A percentile compares a stretch with the other conserved stretches of the same genome.
These are phyloP conservation scores for Pythium dissimile DNA, from an alignment of 352 stramenopile genomes.

Conservation along the genomic window DNA sequence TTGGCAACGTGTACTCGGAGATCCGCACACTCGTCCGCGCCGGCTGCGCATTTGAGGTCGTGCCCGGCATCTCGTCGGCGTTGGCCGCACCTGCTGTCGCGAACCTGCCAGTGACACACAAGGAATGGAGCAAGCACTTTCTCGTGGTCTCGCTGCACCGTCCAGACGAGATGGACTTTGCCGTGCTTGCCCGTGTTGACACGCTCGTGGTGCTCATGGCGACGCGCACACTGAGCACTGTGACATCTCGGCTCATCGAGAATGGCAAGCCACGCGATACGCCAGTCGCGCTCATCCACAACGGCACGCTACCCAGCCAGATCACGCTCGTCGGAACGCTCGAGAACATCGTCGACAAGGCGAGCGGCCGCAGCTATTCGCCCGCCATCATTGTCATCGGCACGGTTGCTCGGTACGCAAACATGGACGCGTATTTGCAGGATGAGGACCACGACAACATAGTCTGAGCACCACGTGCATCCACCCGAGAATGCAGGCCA, in stretches of 20 bases:
- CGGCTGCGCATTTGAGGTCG: constrained; percentile 55
- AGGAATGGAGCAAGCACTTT: constrained; percentile 57
- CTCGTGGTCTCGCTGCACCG: constrained; percentile 69
- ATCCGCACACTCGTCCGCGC: constrained; percentile 47
- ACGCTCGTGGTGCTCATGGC: constrained; percentile 62
- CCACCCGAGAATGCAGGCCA: neutral
- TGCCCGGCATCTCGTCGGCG: constrained; percentile 66
- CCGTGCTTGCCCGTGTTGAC: constrained; percentile 39
- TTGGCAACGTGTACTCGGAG: constrained; percentile 69
- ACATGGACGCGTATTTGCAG: constrained; percentile 52
- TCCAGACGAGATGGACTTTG: constrained; percentile 63
- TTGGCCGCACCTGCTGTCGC: constrained; percentile 53
- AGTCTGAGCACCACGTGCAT: constrained; percentile 2
- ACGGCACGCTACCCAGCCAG: constrained; percentile 54
- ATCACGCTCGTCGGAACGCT: constrained; percentile 47
- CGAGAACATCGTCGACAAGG: constrained; percentile 43
- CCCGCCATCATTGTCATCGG: constrained; percentile 68
- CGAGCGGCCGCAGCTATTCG: constrained; percentile 55
- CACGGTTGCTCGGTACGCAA: constrained; percentile 51
- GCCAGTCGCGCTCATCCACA: constrained; percentile 60
- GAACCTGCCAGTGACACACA: constrained; percentile 69
- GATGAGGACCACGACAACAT: constrained; percentile 31
- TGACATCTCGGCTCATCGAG: constrained; percentile 41
- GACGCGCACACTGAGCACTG: constrained; percentile 45
- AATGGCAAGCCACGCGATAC: constrained; percentile 34